Evolutionary conservation across 768 basidiomycete species (phyloP).

Genomic region (Pisolithus sp.): DNA sequence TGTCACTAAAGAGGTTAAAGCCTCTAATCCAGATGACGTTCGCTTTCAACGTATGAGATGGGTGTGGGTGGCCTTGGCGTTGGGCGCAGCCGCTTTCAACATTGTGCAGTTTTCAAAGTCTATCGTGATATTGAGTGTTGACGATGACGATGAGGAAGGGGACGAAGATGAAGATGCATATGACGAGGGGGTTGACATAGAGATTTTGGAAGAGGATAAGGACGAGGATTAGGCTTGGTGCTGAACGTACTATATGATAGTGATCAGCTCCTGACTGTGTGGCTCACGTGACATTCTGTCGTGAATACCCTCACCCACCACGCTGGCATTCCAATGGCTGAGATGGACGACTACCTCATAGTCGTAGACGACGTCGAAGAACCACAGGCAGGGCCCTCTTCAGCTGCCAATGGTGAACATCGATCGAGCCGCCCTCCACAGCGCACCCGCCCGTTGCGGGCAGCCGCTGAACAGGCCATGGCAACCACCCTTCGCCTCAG

Average conservation of each 20-base stretch:
- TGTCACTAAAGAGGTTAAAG: slow-evolving; percentile 7
- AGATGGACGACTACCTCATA: slow-evolving; percentile 58
- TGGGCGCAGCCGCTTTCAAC: slow-evolving; percentile 39
- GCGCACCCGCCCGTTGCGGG: slow-evolving; percentile 28
- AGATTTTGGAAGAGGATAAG: slow-evolving; percentile 6
- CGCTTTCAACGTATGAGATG: slow-evolving; percentile 45
- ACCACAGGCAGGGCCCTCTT: slow-evolving; percentile 33
- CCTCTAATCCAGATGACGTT: slow-evolving; percentile 34
- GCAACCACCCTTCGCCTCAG: slow-evolving; percentile 29
- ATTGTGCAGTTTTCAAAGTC: slow-evolving; percentile 13
- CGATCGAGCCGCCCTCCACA: slow-evolving; percentile 11
- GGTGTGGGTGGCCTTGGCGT: slow-evolving; percentile 44
- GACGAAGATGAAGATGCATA: not conserved
- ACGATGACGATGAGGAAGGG: not conserved
- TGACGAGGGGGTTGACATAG: not conserved
- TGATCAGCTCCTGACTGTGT: not conserved
- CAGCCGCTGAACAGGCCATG: slow-evolving; percentile 30
- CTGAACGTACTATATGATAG: not conserved
- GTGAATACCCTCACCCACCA: no score
- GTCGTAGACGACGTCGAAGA: slow-evolving; percentile 54
- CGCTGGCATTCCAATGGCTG: not conserved
- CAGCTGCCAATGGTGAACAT: slow-evolving; percentile 21
- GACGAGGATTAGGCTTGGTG: slow-evolving; percentile 9
- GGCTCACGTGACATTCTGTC: slow-evolving; percentile 6
- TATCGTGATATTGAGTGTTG: not conserved